A percentile compares a stretch with the other conserved stretches of the same genome.
Conservation (phyloP, 2,329 filamentous ascomycete genomes). For the Sarocladium strictum region DNA sequence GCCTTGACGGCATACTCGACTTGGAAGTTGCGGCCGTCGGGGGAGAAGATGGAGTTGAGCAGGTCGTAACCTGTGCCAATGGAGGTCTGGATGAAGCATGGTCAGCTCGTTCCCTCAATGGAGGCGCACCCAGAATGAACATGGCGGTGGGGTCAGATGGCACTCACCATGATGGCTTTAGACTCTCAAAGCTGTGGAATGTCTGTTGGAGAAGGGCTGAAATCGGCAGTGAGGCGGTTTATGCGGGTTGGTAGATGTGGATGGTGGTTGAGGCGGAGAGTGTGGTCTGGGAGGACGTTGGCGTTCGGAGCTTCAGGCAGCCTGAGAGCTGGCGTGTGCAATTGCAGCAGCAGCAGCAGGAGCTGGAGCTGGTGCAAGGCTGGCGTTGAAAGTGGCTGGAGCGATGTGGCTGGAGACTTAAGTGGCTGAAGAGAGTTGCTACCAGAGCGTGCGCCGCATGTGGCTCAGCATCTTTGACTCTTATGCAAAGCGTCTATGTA, state of each 20-base stretch:
- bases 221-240: conserved; percentile 5
- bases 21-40: conserved; percentile 98
- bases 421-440: background rate
- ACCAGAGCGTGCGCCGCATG: background rate
- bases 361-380: conserved; percentile 5
- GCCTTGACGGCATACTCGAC: conserved; percentile 99
- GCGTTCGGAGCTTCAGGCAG: conserved; percentile 24
- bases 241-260: conserved; percentile 10
- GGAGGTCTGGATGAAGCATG: conserved; percentile 63
- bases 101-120: conserved; percentile 10
- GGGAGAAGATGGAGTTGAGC: conserved; percentile 98
- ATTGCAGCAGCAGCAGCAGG: background rate
- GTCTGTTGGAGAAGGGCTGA: background rate
- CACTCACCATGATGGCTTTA: conserved; percentile 27
- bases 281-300: conserved; percentile 15
- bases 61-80: conserved; percentile 99
- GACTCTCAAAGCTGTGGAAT: conserved; percentile 13
- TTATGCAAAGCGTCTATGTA: background rate
- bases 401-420: background rate
- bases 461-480: background rate
- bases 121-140: background rate
- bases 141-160: background rate
- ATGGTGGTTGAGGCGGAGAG: conserved; percentile 13
- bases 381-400: conserved; percentile 1
- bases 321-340: conserved; percentile 30